These are phyloP conservation scores for Wakefieldia striispora DNA, from an alignment of 768 basidiomycete species.

Conservation along the genomic window DNA sequence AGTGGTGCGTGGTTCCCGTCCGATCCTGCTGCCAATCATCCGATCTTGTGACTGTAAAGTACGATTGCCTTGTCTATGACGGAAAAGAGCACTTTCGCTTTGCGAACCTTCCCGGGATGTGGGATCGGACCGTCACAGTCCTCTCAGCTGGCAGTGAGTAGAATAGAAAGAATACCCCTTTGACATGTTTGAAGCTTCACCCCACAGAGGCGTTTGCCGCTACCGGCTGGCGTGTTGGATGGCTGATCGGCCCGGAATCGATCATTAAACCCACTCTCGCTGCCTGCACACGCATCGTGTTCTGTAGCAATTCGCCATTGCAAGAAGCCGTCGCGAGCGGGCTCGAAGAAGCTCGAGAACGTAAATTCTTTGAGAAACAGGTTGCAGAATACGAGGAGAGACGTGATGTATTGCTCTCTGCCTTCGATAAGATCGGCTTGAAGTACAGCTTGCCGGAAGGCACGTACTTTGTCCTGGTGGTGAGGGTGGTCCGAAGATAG, in stretches of 20 bases:
- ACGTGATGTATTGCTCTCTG: constrained; percentile 65
- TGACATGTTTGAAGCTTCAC: background rate
- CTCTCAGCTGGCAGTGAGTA: constrained; percentile 89
- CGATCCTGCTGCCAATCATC: background rate
- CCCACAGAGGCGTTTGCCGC: constrained; percentile 87
- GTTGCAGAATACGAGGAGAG: constrained; percentile 76
- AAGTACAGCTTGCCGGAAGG: constrained; percentile 89
- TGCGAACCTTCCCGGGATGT: constrained; percentile 95
- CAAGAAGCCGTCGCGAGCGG: constrained; percentile 94
- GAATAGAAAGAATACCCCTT: background rate
- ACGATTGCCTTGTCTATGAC: constrained; percentile 91
- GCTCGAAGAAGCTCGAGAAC: constrained; percentile 72
- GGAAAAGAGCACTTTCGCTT: constrained; percentile 88
- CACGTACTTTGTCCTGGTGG: constrained; percentile 86
- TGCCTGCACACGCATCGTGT: constrained; percentile 90
- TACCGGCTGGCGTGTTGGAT: constrained; percentile 97
- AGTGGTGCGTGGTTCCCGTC: constrained; percentile 63
- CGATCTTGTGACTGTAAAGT: constrained; percentile 44
- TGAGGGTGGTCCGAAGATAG: constrained; percentile 34
- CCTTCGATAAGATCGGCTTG: constrained; percentile 82
- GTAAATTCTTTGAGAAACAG: constrained; percentile 77
- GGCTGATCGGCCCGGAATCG: constrained; percentile 84
- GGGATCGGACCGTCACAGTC: constrained; percentile 96
- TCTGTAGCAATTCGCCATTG: constrained; percentile 91
- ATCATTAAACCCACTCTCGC: constrained; percentile 87